phyloP scores from a whole-genome alignment of 2,329 filamentous ascomycete genomes.

The Fusarium dimerum region DNA sequence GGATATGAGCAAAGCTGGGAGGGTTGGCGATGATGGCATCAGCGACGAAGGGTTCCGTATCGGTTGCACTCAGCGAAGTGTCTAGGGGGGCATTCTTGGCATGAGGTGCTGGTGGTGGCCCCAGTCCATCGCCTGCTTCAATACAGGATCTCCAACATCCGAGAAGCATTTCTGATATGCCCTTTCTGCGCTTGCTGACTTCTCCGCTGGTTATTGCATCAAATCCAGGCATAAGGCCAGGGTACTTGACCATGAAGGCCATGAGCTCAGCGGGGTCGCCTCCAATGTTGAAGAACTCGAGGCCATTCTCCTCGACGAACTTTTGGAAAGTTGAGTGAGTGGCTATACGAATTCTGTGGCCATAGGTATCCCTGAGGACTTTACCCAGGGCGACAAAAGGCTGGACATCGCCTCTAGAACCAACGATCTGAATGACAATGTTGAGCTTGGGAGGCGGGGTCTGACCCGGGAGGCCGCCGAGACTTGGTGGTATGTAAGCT shows the following conservation, averaged over 20 bases:
- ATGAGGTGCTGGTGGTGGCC: constrained; percentile 50
- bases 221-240: constrained; percentile 80
- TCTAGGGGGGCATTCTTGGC: constrained; percentile 48
- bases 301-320: constrained; percentile 68
- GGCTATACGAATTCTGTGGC: constrained; percentile 72
- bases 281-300: constrained; percentile 78
- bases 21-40: constrained; percentile 81
- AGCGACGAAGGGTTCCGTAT: constrained; percentile 70
- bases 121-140: constrained; percentile 70
- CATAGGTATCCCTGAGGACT: constrained; percentile 62
- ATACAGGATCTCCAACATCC: constrained; percentile 88
- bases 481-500: constrained; percentile 71
- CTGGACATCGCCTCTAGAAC: constrained; percentile 74
- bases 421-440: constrained; percentile 74
- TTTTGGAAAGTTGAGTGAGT: constrained; percentile 69
- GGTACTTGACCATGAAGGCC: constrained; percentile 92
- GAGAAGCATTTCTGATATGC: constrained; percentile 76
- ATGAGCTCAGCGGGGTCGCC: constrained; percentile 75
- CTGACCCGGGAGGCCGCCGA: constrained; percentile 64
- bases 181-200: constrained; percentile 70
- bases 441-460: constrained; percentile 61
- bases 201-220: constrained; percentile 77
- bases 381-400: constrained; percentile 72
- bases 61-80: constrained; percentile 34
- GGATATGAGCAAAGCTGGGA: constrained; percentile 74